Percentiles rank a stretch among this genome's conserved stretches.
Evolutionary conservation across 2,329 filamentous ascomycete species (phyloP).

Genomic region (Purpureocillium takamizusanense): DNA sequence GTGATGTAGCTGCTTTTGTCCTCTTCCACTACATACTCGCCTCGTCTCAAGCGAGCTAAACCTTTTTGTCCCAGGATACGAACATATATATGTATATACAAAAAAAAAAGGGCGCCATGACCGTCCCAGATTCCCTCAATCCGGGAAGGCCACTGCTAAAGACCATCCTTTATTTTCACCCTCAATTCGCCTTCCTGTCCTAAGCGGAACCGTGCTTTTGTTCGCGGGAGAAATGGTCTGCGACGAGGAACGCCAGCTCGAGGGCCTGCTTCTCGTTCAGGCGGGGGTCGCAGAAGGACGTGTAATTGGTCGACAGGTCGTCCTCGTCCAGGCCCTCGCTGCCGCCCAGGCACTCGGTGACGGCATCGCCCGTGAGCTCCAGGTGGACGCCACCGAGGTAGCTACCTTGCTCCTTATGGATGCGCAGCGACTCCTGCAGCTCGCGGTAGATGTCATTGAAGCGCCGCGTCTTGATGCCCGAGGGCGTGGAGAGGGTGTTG

Average conservation of each 20-base stretch:
- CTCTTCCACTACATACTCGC: no score
- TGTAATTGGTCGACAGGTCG: conserved; percentile 84
- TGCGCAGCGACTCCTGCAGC: conserved; percentile 70
- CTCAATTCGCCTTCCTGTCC: not conserved
- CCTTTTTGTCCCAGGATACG: no score
- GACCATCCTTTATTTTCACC: no score
- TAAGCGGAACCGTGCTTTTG: conserved; percentile 10
- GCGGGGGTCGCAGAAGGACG: conserved; percentile 89
- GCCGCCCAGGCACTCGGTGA: conserved; percentile 91
- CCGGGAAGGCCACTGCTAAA: no score
- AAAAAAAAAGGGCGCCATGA: no score
- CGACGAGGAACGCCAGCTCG: conserved; percentile 88
- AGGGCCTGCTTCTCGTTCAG: conserved; percentile 97
- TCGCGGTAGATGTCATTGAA: conserved; percentile 88
- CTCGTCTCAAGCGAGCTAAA: no score
- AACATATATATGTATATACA: no score
- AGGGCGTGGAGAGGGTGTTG: conserved; percentile 58
- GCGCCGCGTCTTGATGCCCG: conserved; percentile 82
- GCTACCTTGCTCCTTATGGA: conserved; percentile 75
- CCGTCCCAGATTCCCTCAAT: no score
- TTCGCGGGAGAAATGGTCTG: conserved; percentile 58
- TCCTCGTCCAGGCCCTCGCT: conserved; percentile 81
- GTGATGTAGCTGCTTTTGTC: no score
- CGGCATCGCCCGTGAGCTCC: conserved; percentile 89
- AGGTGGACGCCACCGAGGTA: conserved; percentile 92